Evolutionary conservation across 495 filamentous ascomycete genomes (phyloP).

Genomic region (Lepidopterella palustris): DNA sequence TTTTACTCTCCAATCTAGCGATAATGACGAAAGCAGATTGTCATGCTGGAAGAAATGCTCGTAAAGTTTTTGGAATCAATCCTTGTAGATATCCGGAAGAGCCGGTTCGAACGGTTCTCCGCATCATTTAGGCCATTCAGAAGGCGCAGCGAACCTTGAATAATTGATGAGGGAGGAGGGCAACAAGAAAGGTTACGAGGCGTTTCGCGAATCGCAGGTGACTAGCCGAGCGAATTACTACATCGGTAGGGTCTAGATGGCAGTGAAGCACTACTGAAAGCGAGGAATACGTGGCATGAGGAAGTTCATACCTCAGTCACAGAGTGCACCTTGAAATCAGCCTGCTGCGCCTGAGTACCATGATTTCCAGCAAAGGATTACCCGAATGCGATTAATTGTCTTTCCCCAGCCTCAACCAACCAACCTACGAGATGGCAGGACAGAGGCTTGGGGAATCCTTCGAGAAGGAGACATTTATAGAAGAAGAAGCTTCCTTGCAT

Average conservation of each 20-base stretch:
- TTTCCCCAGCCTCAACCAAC: not conserved
- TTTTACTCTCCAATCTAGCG: too few relatives aligned
- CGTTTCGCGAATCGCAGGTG: not conserved
- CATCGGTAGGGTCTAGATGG: not conserved
- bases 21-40: too few relatives aligned
- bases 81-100: not conserved
- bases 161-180: not conserved
- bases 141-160: not conserved
- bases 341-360: not conserved
- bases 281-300: not conserved
- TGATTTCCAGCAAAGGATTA: too few relatives aligned
- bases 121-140: not conserved
- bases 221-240: not conserved
- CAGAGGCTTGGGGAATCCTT: not conserved
- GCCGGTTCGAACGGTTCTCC: not conserved
- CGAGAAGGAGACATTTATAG: not conserved
- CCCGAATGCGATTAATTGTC: not conserved
- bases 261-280: not conserved
- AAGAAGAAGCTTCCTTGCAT: not conserved
- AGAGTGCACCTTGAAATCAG: not conserved
- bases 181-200: not conserved
- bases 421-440: not conserved
- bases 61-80: too few relatives aligned
- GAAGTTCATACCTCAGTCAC: not conserved
- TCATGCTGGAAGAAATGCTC: too few relatives aligned